phyloP scores from a whole-genome alignment of 2,329 filamentous ascomycete genomes.

The Fusarium illudens region DNA sequence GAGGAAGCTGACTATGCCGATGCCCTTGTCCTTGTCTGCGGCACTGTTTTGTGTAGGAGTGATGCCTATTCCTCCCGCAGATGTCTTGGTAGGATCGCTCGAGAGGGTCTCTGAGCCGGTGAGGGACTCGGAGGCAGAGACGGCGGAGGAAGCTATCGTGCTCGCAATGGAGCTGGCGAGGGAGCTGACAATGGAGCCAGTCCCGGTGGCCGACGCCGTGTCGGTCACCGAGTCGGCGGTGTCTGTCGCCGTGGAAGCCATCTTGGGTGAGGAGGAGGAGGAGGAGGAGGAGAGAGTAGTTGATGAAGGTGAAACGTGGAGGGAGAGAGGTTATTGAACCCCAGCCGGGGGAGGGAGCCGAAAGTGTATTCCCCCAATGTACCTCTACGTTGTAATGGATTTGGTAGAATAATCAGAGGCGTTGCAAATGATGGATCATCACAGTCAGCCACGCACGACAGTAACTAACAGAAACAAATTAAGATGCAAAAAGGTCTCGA shows the following conservation, averaged over 20 bases:
- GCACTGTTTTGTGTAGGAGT: neutral
- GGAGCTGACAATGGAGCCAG: constrained; percentile 18
- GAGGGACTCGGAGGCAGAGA: constrained; percentile 21
- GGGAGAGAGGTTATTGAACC: constrained; percentile 5
- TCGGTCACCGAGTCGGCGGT: constrained; percentile 32
- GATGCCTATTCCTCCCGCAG: neutral
- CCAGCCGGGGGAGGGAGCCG: constrained; percentile 19
- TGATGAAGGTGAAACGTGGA: neutral
- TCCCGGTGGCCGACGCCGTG: constrained; percentile 16
- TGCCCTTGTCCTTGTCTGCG: constrained; percentile 56
- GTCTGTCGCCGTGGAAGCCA: constrained; percentile 21
- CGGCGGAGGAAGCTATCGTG: constrained; percentile 12
- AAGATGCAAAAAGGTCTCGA: constrained; percentile 1
- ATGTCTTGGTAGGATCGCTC: constrained; percentile 4
- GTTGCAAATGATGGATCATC: constrained; percentile 4
- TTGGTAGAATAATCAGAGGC: constrained; percentile 11
- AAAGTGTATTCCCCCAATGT: constrained; percentile 1
- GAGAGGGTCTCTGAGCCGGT: constrained; percentile 6
- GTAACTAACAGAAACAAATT: neutral
- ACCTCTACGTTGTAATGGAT: neutral
- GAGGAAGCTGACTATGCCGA: constrained; percentile 60
- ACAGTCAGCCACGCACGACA: neutral
- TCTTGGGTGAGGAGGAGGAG: neutral
- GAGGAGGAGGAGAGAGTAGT: neutral
- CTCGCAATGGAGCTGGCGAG: constrained; percentile 20